Conservation (phyloP, 2,329 filamentous ascomycete species). For the Amphichorda felina region DNA sequence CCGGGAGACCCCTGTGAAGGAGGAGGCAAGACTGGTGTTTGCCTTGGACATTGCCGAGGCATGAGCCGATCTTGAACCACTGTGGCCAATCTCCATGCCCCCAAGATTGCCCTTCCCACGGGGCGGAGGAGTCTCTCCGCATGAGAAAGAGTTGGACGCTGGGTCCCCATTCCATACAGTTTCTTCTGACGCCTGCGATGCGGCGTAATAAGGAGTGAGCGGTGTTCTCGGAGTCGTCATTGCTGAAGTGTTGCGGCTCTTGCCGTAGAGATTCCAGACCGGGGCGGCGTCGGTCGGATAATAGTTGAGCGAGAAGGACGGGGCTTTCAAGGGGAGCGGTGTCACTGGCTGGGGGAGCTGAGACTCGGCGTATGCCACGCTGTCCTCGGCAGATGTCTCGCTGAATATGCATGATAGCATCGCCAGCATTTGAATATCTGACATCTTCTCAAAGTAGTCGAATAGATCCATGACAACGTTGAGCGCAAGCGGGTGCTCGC, state of each 20-base stretch:
- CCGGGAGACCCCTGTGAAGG: conserved; percentile 42
- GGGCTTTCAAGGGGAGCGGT: conserved; percentile 52
- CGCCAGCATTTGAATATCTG: conserved; percentile 58
- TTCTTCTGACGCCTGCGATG: conserved; percentile 46
- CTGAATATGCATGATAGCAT: conserved; percentile 62
- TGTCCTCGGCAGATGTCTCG: conserved; percentile 43
- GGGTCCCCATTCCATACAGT: conserved; percentile 39
- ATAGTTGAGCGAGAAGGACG: conserved; percentile 55
- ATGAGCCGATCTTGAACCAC: conserved; percentile 1
- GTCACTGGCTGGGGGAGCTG: conserved; percentile 46
- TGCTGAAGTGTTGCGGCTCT: conserved; percentile 40
- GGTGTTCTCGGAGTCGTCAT: conserved; percentile 47
- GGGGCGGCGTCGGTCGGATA: conserved; percentile 43
- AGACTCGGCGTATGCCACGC: conserved; percentile 44
- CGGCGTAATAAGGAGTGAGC: conserved; percentile 41
- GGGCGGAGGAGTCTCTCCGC: conserved; percentile 49
- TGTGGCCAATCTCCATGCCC: conserved; percentile 38
- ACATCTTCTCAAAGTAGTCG: conserved; percentile 47
- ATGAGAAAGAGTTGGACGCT: conserved; percentile 46
- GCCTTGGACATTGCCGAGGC: not conserved
- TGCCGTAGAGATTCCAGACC: conserved; percentile 38
- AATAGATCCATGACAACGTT: conserved; percentile 53
- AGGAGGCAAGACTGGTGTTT: conserved; percentile 35
- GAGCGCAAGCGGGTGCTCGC: conserved; percentile 49
- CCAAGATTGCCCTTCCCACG: not conserved